Conservation (phyloP, 2,329 filamentous ascomycete genomes). For the Botrytis paeoniae region DNA sequence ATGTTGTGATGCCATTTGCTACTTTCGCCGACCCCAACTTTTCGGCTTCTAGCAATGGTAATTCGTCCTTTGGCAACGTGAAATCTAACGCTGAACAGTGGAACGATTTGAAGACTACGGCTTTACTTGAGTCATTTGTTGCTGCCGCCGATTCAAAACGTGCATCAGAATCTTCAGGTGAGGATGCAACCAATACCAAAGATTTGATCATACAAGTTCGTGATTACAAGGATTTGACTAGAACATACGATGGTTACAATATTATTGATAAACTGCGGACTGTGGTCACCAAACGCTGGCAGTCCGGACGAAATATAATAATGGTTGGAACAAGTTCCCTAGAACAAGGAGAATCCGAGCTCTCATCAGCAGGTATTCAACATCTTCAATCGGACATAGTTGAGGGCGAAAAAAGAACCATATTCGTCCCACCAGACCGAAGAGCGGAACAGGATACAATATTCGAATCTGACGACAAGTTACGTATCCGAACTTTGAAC, state of each 20-base stretch:
- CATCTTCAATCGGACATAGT: constrained; percentile 45
- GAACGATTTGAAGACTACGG: constrained; percentile 60
- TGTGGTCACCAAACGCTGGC: constrained; percentile 69
- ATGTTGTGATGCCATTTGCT: constrained; percentile 16
- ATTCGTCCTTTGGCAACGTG: constrained; percentile 16
- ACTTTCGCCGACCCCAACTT: constrained; percentile 11
- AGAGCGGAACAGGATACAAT: constrained; percentile 40
- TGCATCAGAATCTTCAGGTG: constrained; percentile 34
- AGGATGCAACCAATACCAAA: constrained; percentile 21
- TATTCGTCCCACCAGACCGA: constrained; percentile 51
- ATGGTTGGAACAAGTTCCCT: constrained; percentile 75
- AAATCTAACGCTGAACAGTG: constrained; percentile 45
- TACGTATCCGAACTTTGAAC: constrained; percentile 55
- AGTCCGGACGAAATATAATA: constrained; percentile 67
- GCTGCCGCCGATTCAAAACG: constrained; percentile 44
- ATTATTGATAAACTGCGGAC: constrained; percentile 69
- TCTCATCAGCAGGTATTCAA: constrained; percentile 43
- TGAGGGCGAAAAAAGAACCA: constrained; percentile 49
- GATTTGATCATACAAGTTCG: constrained; percentile 66
- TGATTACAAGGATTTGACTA: constrained; percentile 75
- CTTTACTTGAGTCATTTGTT: constrained; percentile 56
- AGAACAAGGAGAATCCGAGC: constrained; percentile 44
- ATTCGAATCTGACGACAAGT: constrained; percentile 48
- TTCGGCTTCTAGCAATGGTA: constrained; percentile 17
- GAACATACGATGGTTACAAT: constrained; percentile 63